Evolutionary conservation across 116 monocot species (phyloP).

Genomic region (Cymodocea nodosa): DNA sequence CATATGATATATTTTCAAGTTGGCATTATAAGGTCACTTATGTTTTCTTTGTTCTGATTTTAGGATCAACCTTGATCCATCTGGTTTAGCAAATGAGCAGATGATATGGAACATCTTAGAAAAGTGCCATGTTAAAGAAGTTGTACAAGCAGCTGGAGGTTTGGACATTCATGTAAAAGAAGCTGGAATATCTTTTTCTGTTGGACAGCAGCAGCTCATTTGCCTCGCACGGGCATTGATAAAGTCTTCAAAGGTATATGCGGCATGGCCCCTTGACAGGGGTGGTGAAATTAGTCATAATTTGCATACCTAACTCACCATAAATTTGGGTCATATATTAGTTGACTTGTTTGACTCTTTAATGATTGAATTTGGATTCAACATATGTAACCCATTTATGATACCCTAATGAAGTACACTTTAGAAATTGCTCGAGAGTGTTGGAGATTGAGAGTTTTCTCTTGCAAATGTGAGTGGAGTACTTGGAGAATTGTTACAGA

Average conservation of each 20-base stretch:
- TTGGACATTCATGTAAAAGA: constrained; percentile 72
- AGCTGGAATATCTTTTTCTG: constrained; percentile 59
- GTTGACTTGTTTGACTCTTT: too few relatives aligned
- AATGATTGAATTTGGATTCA: too few relatives aligned
- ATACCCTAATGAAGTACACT: too few relatives aligned
- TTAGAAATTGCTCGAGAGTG: too few relatives aligned
- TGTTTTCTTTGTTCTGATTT: background rate
- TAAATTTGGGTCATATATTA: too few relatives aligned
- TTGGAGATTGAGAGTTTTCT: too few relatives aligned
- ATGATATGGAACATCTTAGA: constrained; percentile 81
- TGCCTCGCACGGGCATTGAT: constrained; percentile 89
- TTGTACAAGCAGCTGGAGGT: constrained; percentile 67
- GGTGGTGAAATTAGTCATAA: too few relatives aligned
- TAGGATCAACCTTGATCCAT: constrained; percentile 94
- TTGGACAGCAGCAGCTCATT: constrained; percentile 85
- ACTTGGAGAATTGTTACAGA: too few relatives aligned
- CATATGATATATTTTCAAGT: background rate
- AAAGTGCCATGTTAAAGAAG: constrained; percentile 64
- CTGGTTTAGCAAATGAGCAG: constrained; percentile 33
- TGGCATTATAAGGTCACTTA: background rate
- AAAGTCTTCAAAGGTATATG: constrained; percentile 76
- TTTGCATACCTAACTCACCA: too few relatives aligned
- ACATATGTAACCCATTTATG: too few relatives aligned
- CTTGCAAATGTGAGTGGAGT: too few relatives aligned
- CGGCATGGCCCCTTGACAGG: background rate